Evolutionary conservation across 495 filamentous ascomycete genomes (phyloP), one percentile per base, ranked within the genome.

Genomic region (Staphylotrichum tortipilum): DNA sequence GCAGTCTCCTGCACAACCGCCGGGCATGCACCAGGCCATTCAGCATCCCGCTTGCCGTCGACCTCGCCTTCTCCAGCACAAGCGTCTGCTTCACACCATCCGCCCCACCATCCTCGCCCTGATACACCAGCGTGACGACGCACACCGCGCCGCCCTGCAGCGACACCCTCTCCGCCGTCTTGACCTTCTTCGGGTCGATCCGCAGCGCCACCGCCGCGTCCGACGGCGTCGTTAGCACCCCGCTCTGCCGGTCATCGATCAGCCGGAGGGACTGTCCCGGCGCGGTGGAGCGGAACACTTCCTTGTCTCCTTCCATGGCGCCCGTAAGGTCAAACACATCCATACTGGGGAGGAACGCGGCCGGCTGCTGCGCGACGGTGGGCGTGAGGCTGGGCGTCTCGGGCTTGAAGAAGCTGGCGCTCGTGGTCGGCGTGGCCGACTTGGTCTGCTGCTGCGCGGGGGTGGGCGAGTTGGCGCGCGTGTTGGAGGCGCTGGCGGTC

Each of bases 1-100:
- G 46, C 39, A 68, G 28, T 58, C 69, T 63, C 22, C 52, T 50
- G 17, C 60, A 64, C 14, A 74, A 68, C 7, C 55, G 40, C n/a
- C 63, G 50, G 6, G 52, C 55, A 17, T 72, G 68, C 14, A 68
- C 47, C 40, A 50, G 51, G 5, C 69, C 69, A 18, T 34, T 57
- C 35, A 58, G 49, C 11, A 55, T 15, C 15, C 56, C 45, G 18
- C 35, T 41, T 14, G 40, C 36, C 39, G 33, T 47, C 24, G 19
- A 43, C 39, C 50, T 24, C 5, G 48, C 35, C 37, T 44, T 47
- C 36, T 59, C 60, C 23, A 56, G 49, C 21, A 54, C 47, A 3
- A 64, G 22, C n/a, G 45, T 50, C 36, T 40, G 18, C 19, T 18
- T 35, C 14, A 23, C 26, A 3, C 38, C 49, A n/a, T 46, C 43